Base-by-base conservation (phyloP, 305 asterid species). In the Solanum hybrid region DNA sequence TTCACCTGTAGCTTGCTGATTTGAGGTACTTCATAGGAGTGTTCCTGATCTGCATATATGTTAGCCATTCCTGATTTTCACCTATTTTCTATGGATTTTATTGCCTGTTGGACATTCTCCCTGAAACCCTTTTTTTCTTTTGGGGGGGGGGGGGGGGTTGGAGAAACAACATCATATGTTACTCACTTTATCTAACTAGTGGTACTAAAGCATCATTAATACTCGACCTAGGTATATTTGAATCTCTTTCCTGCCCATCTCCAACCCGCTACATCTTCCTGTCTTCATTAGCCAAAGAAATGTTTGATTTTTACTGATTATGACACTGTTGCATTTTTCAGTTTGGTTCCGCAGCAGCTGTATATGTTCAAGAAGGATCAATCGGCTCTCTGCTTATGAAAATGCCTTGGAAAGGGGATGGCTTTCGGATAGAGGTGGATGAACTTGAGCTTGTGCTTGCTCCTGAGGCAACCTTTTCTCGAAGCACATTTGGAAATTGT, bases 321-420 rank as follows among this genome's bases (percentile, higher is more conserved):
- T 92, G 86, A 90, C 90, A 36, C 38, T 75, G 85, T 86, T 51
- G 69, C 87, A 60, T 86, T 84, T 93, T 93, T 75, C 98, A 98
- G 99, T 92, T 98, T 88, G 97, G 96, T 88, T 91, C 96, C 27
- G 71, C 87, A 27, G 87, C 98, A 87, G 78, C 94, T 60, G 88
- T 96, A 32, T 87, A 92, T 64, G 94, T 98, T 92, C 96, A 95
- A 92, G 99, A 98, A 92, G 99, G 99, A 66, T 97, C 99, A 31
- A 93, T 98, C 85, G 99, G 99, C 71, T 97, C 98, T 36, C 90
- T 98, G 84, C 91, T 90, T 90, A 93, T 96, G 75, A 95, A 94
- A 82, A 95, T 98, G 97, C 99, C 99, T 85, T 96, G 99, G 99
- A 95, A 95, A 90, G 96, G 95, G 5, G 97, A 95, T 88, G 99